Evolutionary conservation across 177 flowering plant species (phyloP), one percentile per base, ranked within the genome.

Genomic region (Vitis hybrid): DNA sequence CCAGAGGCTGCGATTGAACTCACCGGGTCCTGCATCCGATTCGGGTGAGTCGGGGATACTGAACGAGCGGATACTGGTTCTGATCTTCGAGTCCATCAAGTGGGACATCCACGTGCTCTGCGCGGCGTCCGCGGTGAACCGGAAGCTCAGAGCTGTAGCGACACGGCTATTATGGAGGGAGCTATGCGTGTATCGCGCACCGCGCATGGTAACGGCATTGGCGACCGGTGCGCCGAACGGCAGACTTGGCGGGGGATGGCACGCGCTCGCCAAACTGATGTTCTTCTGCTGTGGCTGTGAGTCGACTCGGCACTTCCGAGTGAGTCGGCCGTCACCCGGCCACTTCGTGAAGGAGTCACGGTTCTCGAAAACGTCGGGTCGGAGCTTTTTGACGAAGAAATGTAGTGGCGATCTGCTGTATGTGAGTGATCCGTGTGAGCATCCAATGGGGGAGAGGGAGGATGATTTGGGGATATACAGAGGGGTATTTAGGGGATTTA

Each of bases 371-470:
- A 93, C 98, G 17, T 89, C 97, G 26, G 98, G 98, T 11, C 86
- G 80, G 82, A 93, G 97, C 71, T 93, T 93, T 69, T 45, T 93
- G 71, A 39, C 75, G 32, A 83, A 74, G 75, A 69, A 57, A 55
- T 91, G 94, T 61, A 67, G 88, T 15, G 84, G 77, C 5, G 97
- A 93, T 65, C 21, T 90, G 77, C 63, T 93, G 78, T 93, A 78
- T 74, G 84, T 93, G 58, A 88, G 88, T 66, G 98, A 93, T 52
- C 98, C 98, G 58, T 93, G 98, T 64, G 98, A 93, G 84, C 98
- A 93, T 64, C 26, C 78, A 17, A 61, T 62, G 69, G 82, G 66
- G 32, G 84, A 70, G 2, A 19, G 65, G 26, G 86, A 75, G 14
- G 88, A 83, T 30, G 88, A 91, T 73, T 66, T 93, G 51, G 97